A percentile compares a stretch with the other conserved stretches of the same genome.
Evolutionary conservation across 176 grass and related monocot genomes (phyloP).

Genomic region (Hyparrhenia diplandra): DNA sequence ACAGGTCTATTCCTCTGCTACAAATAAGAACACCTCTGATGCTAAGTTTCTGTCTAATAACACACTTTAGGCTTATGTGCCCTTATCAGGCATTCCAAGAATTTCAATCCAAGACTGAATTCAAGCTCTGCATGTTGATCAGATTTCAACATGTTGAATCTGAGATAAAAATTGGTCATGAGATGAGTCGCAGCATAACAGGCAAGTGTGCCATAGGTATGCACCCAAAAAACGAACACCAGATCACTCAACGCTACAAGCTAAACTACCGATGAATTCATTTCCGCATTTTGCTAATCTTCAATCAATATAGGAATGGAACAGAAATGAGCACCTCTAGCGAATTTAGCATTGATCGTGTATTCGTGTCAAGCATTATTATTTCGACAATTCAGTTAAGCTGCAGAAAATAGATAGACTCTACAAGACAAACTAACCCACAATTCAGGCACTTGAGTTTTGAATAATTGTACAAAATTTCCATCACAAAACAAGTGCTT

Average conservation of each 20-base stretch:
- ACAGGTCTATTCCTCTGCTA: no score
- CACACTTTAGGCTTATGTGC: no score
- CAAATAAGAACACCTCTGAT: no score
- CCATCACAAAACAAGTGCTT: background rate
- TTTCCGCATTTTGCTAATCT: background rate
- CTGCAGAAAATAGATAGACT: background rate
- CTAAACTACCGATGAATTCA: background rate
- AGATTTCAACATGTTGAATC: no score
- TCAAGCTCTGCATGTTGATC: no score
- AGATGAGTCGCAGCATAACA: background rate
- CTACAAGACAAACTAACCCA: conserved; percentile 1
- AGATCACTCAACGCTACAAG: background rate
- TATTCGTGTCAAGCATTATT: background rate
- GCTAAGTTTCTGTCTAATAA: no score
- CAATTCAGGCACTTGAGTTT: background rate
- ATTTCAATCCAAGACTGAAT: no score
- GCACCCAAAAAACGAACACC: background rate
- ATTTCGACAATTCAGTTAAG: background rate
- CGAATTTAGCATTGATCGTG: background rate
- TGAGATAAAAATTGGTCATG: background rate
- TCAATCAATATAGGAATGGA: background rate
- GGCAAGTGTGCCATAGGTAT: background rate
- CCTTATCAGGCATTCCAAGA: no score
- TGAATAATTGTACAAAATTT: conserved; percentile 19
- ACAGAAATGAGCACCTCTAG: background rate